These are phyloP conservation scores for Aureococcus anophagefferens DNA, from an alignment of 108 stramenopile genomes.

Conservation along the genomic window DNA sequence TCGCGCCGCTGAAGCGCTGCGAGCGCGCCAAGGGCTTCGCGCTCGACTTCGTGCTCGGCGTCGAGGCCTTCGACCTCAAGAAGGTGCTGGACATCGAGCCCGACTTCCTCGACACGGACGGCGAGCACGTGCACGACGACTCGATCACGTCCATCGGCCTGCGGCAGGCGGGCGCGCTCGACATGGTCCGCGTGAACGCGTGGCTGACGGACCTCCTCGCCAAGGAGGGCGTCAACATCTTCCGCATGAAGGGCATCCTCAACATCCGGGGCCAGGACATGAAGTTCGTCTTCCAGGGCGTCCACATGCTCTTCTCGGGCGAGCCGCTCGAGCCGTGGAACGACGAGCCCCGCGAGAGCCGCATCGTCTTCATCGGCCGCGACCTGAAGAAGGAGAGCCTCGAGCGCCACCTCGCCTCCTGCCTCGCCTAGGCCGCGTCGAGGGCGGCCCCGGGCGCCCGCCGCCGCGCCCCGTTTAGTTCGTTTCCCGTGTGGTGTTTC, in stretches of 20 bases:
- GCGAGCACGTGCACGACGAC: not conserved
- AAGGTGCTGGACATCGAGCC: slow-evolving; percentile 29
- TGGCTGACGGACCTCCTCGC: slow-evolving; percentile 12
- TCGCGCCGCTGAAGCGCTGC: slow-evolving; percentile 40
- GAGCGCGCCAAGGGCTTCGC: slow-evolving; percentile 3
- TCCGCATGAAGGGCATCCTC: slow-evolving; percentile 45
- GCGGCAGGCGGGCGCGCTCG: not conserved
- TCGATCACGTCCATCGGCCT: not conserved
- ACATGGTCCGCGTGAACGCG: slow-evolving; percentile 2
- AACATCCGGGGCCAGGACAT: slow-evolving; percentile 26
- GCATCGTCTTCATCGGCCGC: slow-evolving; percentile 29
- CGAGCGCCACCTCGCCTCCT: slow-evolving; percentile 6
- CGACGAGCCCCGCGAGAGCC: slow-evolving; percentile 7
- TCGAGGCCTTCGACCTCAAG: slow-evolving; percentile 28
- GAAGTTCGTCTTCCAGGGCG: slow-evolving; percentile 45
- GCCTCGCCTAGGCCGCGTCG: not conserved
- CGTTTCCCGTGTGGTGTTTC: too few species aligned
- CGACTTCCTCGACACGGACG: slow-evolving; percentile 8
- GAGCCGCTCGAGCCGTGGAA: slow-evolving; percentile 8
- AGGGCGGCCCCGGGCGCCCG: too few species aligned
- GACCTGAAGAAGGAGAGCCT: slow-evolving; percentile 13
- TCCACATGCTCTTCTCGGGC: slow-evolving; percentile 29
- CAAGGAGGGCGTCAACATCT: slow-evolving; percentile 17
- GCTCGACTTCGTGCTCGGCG: slow-evolving; percentile 11
- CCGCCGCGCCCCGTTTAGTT: too few species aligned